Percentiles rank a stretch among this genome's conserved stretches.
phyloP scores from a whole-genome alignment of 305 asterid species.

The Solanum hybrid region DNA sequence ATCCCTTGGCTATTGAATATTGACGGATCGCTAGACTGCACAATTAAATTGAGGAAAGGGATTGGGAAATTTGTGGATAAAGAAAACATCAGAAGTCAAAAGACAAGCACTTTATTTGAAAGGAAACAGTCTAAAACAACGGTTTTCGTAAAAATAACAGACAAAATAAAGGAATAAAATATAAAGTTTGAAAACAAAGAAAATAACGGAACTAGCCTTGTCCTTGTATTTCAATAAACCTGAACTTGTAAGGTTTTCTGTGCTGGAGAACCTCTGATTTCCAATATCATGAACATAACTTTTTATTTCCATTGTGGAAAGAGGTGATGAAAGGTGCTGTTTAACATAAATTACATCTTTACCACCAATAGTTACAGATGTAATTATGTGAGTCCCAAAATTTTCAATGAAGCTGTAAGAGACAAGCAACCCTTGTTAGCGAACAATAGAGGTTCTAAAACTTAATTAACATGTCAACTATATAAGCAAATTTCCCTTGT shows the following conservation, averaged over 20 bases:
- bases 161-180: not conserved
- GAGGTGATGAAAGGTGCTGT: slow-evolving; percentile 63
- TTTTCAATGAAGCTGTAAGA: slow-evolving; percentile 69
- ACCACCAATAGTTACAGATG: slow-evolving; percentile 76
- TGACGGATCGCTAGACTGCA: slow-evolving; percentile 50
- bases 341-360: slow-evolving; percentile 78
- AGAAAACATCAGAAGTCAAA: slow-evolving; percentile 11
- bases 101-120: not conserved
- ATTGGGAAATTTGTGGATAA: slow-evolving; percentile 1
- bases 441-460: slow-evolving; percentile 2
- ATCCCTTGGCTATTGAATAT: slow-evolving; percentile 62
- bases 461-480: not conserved
- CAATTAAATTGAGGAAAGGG: slow-evolving; percentile 5
- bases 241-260: slow-evolving; percentile 49
- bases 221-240: slow-evolving; percentile 52
- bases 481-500: not conserved
- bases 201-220: slow-evolving; percentile 31
- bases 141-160: not conserved
- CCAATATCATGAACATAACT: slow-evolving; percentile 66
- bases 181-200: slow-evolving; percentile 6
- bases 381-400: slow-evolving; percentile 76
- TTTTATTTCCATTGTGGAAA: slow-evolving; percentile 49
- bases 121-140: not conserved
- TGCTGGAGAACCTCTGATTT: slow-evolving; percentile 48
- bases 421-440: slow-evolving; percentile 9